Conservation (phyloP, 805 yeast genomes). For the Saccharomycopsis sp. region DNA sequence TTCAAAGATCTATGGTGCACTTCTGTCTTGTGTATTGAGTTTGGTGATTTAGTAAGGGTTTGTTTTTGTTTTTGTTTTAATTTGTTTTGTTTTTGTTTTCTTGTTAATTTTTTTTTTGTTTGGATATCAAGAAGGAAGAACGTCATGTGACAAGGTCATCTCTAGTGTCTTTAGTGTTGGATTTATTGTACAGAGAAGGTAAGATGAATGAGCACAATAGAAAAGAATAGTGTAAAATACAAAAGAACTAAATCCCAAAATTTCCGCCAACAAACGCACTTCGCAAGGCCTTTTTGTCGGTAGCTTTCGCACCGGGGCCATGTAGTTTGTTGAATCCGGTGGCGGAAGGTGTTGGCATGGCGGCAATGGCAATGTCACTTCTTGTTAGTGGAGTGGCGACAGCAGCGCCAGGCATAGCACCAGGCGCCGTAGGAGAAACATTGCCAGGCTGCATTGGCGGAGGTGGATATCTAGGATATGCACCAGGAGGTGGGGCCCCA, state of each 20-base stretch:
- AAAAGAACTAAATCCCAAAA: constrained; percentile 49
- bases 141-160: too few species aligned
- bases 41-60: not conserved
- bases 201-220: not conserved
- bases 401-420: constrained; percentile 2
- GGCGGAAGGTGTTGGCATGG: constrained; percentile 37
- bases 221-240: not conserved
- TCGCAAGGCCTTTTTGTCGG: constrained; percentile 50
- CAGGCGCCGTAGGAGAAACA: constrained; percentile 11
- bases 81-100: too few species aligned
- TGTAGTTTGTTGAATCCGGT: constrained; percentile 37
- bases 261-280: constrained; percentile 56
- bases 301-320: constrained; percentile 31
- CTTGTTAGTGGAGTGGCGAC: constrained; percentile 26
- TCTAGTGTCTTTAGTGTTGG: too few species aligned
- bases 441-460: constrained; percentile 14
- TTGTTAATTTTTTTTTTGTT: too few species aligned
- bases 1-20: too few species aligned
- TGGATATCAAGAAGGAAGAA: too few species aligned
- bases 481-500: not conserved
- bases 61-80: not conserved
- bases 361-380: constrained; percentile 36
- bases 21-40: not conserved
- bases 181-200: too few species aligned
- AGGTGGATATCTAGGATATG: constrained; percentile 6